Evolutionary conservation across 805 yeast genomes (phyloP).

Genomic region (Metschnikowia continentalis): DNA sequence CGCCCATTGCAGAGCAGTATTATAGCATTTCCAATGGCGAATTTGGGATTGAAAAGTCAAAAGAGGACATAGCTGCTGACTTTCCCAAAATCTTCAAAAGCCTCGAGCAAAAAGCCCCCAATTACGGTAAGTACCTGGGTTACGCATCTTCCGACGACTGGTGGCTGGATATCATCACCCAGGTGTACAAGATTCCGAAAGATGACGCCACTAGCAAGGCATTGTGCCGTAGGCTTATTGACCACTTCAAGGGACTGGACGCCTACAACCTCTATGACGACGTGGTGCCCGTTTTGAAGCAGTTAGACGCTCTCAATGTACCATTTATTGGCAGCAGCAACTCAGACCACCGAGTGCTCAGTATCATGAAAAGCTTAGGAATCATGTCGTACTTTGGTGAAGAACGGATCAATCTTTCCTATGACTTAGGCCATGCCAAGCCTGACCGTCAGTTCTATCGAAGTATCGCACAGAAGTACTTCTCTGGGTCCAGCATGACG

Average conservation of each 20-base stretch:
- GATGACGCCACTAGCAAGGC: conserved; percentile 22
- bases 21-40: conserved; percentile 39
- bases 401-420: conserved; percentile 46
- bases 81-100: conserved; percentile 32
- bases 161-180: conserved; percentile 54
- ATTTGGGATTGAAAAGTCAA: conserved; percentile 38
- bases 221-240: conserved; percentile 44
- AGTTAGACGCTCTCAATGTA: conserved; percentile 27
- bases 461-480: conserved; percentile 5
- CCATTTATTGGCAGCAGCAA: conserved; percentile 51
- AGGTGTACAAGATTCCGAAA: conserved; percentile 36
- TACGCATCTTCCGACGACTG: conserved; percentile 37
- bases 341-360: conserved; percentile 54
- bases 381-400: conserved; percentile 38
- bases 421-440: conserved; percentile 51
- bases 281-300: conserved; percentile 42
- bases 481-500: conserved; percentile 2
- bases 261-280: conserved; percentile 56
- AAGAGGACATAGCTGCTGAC: conserved; percentile 21
- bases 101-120: conserved; percentile 45
- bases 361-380: conserved; percentile 44
- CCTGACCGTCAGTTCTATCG: conserved; percentile 47
- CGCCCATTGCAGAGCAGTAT: conserved; percentile 54
- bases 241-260: conserved; percentile 44
- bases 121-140: conserved; percentile 50